Evolutionary conservation across 2,329 filamentous ascomycete species (phyloP), one percentile per base, ranked within the genome.

Genomic region (Cladosporium sp.): DNA sequence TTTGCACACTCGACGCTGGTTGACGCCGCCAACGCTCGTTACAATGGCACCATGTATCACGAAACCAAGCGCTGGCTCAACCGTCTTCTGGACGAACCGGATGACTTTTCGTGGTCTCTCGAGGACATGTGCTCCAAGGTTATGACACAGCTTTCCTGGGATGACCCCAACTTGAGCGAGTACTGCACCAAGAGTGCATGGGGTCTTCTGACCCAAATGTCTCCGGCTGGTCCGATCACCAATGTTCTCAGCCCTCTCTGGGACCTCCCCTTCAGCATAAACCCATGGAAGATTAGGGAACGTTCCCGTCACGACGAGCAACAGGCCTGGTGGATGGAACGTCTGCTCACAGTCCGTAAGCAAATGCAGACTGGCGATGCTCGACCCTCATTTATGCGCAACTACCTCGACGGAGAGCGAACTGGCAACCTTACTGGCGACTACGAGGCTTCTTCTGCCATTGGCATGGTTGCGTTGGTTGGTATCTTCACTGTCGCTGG

Each of bases 121-220:
- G 77, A 81, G 57, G 77, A 81, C 55, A 78, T 80, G 75, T 71
- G 76, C 13, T 75, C 78, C n/a, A 80, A 80, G 61, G 70, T 80
- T 49, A 79, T 80, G 75, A 76, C 73, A 43, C 68, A 72, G 47
- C 59, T 80, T 39, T 76, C 75, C 12, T 80, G 77, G 77, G 78
- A 79, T 51, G 74, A 80, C 47, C 68, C 73, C 6, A 66, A 63
- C 37, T 59, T 77, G 34, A 79, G 75, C 61, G 65, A 71, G 45
- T 71, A 74, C 54, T 73, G 74, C 53, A 77, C 71, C 8, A 71
- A 72, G 42, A 76, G 73, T 53, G 78, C 78, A 1, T 80, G 76
- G 77, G 77, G 77, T n/a, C 67, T 80, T 1, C 65, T 80, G n/a
- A 79, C 71, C 4, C 77, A 80, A 49, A 80, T 81, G 77, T 80